Percentiles rank a stretch among this genome's conserved stretches.
Evolutionary conservation across 352 stramenopile genomes (phyloP).

Genomic region (Albugo candida): DNA sequence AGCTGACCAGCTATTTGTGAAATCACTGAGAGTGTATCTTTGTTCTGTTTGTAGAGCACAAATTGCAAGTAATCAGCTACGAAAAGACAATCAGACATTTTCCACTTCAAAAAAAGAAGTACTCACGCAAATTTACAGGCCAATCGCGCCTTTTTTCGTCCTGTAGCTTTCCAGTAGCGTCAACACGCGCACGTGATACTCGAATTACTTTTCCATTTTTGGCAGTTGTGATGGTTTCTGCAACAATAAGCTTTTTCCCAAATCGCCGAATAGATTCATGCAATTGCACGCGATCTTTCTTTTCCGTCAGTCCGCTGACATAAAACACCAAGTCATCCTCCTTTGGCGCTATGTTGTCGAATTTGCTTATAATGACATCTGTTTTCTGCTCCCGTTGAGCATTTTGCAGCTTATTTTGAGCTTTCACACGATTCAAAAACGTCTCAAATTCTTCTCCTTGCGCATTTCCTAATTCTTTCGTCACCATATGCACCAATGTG

Average conservation of each 20-base stretch:
- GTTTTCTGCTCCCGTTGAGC: background rate
- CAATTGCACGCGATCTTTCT: conserved; percentile 71
- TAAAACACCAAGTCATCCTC: conserved; percentile 44
- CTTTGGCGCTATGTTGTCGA: background rate
- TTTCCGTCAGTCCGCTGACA: conserved; percentile 63
- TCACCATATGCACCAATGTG: conserved; percentile 30
- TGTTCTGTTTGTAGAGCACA: conserved; percentile 94
- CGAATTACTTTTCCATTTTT: conserved; percentile 50
- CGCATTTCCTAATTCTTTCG: conserved; percentile 29
- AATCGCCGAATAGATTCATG: conserved; percentile 81
- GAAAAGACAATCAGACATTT: conserved; percentile 9
- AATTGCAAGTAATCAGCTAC: conserved; percentile 86
- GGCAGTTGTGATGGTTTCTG: conserved; percentile 76
- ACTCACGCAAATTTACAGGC: conserved; percentile 51
- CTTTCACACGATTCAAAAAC: conserved; percentile 43
- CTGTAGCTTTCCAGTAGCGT: conserved; percentile 23
- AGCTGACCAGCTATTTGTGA: conserved; percentile 54
- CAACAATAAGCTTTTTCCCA: conserved; percentile 55
- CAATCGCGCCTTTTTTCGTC: conserved; percentile 38
- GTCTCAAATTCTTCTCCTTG: conserved; percentile 52
- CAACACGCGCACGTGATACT: conserved; percentile 24
- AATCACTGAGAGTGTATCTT: conserved; percentile 78
- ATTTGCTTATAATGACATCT: background rate
- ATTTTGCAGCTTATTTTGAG: conserved; percentile 15
- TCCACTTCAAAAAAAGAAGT: background rate